Evolutionary conservation across 192 early-diverging fungal species (phyloP).

Genomic region (Coemansia sp.): DNA sequence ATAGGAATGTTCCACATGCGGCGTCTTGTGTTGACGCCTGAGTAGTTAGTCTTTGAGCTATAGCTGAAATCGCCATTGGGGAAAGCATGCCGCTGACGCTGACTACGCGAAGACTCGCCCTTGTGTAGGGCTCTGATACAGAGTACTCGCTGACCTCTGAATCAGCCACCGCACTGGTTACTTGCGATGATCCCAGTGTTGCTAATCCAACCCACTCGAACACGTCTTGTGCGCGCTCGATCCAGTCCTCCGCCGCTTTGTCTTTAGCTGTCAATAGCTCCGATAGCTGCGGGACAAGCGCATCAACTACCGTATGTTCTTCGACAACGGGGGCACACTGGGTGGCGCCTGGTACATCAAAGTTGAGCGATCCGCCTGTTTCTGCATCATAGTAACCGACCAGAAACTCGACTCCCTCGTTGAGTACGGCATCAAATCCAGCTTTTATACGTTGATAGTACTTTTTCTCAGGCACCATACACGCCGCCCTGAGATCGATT

Average conservation of each 20-base stretch:
- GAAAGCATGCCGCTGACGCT: conserved; percentile 37
- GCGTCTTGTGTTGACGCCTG: not conserved
- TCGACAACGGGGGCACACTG: not conserved
- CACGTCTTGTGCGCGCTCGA: conserved; percentile 29
- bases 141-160: conserved; percentile 18
- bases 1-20: conserved; percentile 16
- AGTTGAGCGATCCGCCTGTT: conserved; percentile 24
- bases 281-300: conserved; percentile 12
- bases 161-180: not conserved
- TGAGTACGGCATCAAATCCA: conserved; percentile 26
- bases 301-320: not conserved
- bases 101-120: conserved; percentile 1
- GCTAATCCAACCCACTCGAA: conserved; percentile 54
- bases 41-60: not conserved
- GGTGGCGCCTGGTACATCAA: conserved; percentile 33
- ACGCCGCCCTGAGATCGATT: conserved; percentile 25
- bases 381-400: conserved; percentile 25
- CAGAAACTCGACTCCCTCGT: conserved; percentile 24
- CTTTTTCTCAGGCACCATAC: conserved; percentile 40
- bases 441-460: conserved; percentile 33
- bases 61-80: conserved; percentile 25
- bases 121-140: conserved; percentile 9
- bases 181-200: conserved; percentile 10
- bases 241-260: conserved; percentile 25
- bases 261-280: conserved; percentile 6